Evolutionary conservation across 345 rosid species (phyloP), one percentile per base, ranked within the genome.

Genomic region (Lepidium sativum): DNA sequence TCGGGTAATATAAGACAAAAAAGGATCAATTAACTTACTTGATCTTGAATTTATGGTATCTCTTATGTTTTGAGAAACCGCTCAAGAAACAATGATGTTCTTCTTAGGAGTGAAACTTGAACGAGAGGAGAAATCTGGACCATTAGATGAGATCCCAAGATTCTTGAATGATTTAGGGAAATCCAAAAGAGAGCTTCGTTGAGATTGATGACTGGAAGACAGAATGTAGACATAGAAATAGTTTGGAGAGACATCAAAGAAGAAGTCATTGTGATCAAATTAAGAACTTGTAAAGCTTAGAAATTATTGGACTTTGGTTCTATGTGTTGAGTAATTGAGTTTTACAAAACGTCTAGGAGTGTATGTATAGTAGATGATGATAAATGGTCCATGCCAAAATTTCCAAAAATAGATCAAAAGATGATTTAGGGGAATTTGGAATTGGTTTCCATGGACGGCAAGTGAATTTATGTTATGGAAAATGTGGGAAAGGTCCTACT

Each of bases 91-190:
- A 23, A 48, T 33, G n/a, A 39, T 25, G 13, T 70, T 63, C 27
- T 54, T 35, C 17, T 54, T 70, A 53, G 47, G 33, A 49, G 70
- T 70, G 42, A 38, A 12, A 21, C 60, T 32, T 40, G 60, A 31
- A 40, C n/a, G 20, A 10, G 59, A 49, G 60, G 75, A 48, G 65
- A 49, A 41, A 33, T 6, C 21, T 57, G 27, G 67, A 72, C 62
- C 56, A 29, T 51, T 65, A 8, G 76, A 58, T 58, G 76, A 59
- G 35, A 72, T 43, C 16, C 61, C 71, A 52, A 58, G 54, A 42
- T 33, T 59, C 14, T 58, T 43, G 6, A 35, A 65, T 21, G 76
- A 52, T 35, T 16, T 72, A 17, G 50, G 59, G 67, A 72, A 65
- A 51, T 56, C 17, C 4, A 34, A 41, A 65, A 58, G 71, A 42